Conservation (phyloP, 768 basidiomycete species). For the Tricholomella constricta region DNA sequence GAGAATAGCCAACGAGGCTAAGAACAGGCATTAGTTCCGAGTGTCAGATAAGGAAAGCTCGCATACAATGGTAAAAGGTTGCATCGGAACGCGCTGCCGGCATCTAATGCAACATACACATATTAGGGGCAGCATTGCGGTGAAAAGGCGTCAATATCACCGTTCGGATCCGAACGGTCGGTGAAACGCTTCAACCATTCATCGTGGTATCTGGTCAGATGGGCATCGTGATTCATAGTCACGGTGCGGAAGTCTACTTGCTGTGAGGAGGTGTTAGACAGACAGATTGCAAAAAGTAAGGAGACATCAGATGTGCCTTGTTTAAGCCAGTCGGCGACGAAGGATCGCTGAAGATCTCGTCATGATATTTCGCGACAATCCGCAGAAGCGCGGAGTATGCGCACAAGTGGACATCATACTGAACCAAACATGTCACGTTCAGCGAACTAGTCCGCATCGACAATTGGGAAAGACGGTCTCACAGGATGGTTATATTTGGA, state of each 20-base stretch:
- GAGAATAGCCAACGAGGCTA: constrained; percentile 75
- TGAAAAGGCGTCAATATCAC: constrained; percentile 31
- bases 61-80: constrained; percentile 74
- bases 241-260: constrained; percentile 67
- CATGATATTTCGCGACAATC: constrained; percentile 74
- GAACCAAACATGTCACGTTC: not conserved
- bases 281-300: not conserved
- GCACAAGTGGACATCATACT: constrained; percentile 80
- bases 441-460: constrained; percentile 1
- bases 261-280: constrained; percentile 34
- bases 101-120: constrained; percentile 43
- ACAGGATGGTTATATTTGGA: constrained; percentile 64
- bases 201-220: constrained; percentile 58
- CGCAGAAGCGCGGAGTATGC: constrained; percentile 70
- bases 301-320: constrained; percentile 44
- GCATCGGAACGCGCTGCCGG: constrained; percentile 60
- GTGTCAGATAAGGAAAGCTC: not conserved
- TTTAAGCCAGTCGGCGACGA: constrained; percentile 68
- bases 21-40: constrained; percentile 1
- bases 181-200: constrained; percentile 66
- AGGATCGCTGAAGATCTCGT: constrained; percentile 74
- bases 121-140: not conserved
- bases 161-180: constrained; percentile 59
- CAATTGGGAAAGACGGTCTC: constrained; percentile 13
- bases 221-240: constrained; percentile 59